These are phyloP conservation scores for Talaromyces sp. DNA, from an alignment of 2,329 filamentous ascomycete genomes.

Conservation along the genomic window DNA sequence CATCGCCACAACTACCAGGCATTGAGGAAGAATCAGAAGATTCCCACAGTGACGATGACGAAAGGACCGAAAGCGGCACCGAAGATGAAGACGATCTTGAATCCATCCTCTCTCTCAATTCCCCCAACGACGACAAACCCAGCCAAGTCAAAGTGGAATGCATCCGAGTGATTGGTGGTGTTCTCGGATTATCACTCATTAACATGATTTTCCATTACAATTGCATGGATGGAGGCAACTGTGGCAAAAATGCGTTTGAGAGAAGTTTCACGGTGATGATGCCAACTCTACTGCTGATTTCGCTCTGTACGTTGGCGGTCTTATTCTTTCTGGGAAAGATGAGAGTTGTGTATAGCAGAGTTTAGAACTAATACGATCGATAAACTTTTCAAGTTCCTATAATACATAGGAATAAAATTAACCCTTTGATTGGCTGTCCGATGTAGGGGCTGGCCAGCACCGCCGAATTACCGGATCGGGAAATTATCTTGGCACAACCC, in stretches of 20 bases:
- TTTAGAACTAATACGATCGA: neutral
- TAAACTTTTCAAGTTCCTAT: neutral
- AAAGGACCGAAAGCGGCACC: neutral
- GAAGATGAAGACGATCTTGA: neutral
- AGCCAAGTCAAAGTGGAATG: neutral
- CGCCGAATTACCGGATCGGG: neutral
- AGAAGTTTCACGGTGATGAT: neutral
- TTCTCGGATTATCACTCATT: neutral
- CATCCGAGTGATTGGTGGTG: neutral
- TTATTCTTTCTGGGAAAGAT: neutral
- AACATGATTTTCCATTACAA: neutral
- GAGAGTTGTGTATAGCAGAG: neutral
- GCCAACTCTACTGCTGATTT: neutral
- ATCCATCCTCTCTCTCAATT: neutral
- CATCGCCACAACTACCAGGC: neutral
- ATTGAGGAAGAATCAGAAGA: neutral
- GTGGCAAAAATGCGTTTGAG: neutral
- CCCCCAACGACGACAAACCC: neutral
- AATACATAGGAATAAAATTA: no score
- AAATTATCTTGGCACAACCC: neutral
- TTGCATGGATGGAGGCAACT: neutral
- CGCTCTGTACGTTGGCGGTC: neutral
- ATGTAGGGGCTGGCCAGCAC: neutral
- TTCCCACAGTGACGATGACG: neutral
- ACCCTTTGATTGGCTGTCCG: neutral